A percentile compares a stretch with the other conserved stretches of the same genome.
These are phyloP conservation scores for Rhytidhysteron rufulum DNA, from an alignment of 2,329 filamentous ascomycete species.

Conservation along the genomic window DNA sequence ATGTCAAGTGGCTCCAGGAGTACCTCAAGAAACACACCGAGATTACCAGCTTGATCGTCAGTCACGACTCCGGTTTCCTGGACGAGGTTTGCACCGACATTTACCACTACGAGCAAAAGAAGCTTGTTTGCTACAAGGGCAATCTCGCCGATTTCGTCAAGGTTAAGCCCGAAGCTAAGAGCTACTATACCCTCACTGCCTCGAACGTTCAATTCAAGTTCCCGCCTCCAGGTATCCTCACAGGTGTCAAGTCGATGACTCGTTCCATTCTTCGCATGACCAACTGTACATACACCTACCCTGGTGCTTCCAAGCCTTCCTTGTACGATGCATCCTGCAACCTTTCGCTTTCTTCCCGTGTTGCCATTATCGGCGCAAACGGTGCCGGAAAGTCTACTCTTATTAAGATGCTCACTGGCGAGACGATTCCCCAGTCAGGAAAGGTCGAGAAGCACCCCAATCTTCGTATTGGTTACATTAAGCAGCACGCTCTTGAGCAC, in stretches of 20 bases:
- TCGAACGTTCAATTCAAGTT: conserved; percentile 96
- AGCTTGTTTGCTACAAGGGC: conserved; percentile 80
- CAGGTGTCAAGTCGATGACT: conserved; percentile 92
- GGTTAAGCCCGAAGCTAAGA: conserved; percentile 89
- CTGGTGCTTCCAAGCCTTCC: conserved; percentile 83
- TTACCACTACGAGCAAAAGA: conserved; percentile 98
- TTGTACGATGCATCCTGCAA: conserved; percentile 82
- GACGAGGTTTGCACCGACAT: conserved; percentile 98
- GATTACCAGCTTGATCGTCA: conserved; percentile 96
- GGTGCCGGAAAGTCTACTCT: conserved; percentile 97
- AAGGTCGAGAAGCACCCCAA: conserved; percentile 98
- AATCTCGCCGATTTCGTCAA: conserved; percentile 82
- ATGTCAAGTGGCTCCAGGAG: conserved; percentile 92
- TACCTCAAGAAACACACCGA: conserved; percentile 95
- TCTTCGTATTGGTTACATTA: conserved; percentile 97
- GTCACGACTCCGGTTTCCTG: conserved; percentile 95
- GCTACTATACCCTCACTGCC: conserved; percentile 92
- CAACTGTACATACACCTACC: conserved; percentile 89
- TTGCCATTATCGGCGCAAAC: conserved; percentile 95
- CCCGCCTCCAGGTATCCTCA: conserved; percentile 88
- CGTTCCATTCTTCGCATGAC: conserved; percentile 94
- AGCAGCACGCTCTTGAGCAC: conserved; percentile 98
- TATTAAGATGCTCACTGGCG: conserved; percentile 94
- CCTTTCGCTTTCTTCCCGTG: conserved; percentile 82
- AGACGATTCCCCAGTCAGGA: conserved; percentile 76